Base-by-base conservation (phyloP, 208 protist genomes). In the Leishmania major region DNA sequence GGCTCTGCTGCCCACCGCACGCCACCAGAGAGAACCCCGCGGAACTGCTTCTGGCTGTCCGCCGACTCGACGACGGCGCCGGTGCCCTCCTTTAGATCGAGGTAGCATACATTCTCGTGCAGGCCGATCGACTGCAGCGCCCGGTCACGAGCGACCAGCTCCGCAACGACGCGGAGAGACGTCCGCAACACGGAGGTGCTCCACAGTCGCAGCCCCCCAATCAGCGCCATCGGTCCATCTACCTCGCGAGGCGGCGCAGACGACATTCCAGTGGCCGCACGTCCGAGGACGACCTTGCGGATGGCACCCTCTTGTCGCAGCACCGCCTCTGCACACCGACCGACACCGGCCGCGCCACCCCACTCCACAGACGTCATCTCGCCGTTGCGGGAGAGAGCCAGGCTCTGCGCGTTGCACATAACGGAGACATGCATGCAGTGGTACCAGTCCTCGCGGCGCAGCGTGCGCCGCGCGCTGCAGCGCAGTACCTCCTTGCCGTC, bases 341-440 rank as follows among this genome's bases (percentile, higher is more conserved):
- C 83, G 31, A 80, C 49, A 22, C 77, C 77, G 25, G 37, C 67
- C 35, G 71, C 78, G 19, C 78, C 78, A 70, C 78, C 62, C 43
- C 80, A 80, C 66, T 82, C 83, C 28, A 76, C 85, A 67, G 79
- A 81, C 31, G 78, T 73, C 43, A 83, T 60, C 67, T 88, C 85
- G 28, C 85, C 85, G 49, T 82, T 84, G 67, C 81, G 80, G 64
- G 80, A 71, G 60, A 88, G 43, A 60, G 81, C 79, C 66, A 88
- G 75, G 22, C 85, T 75, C 28, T 83, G 57, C 22, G 81, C 75
- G 71, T 77, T 83, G 73, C 77, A 79, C 51, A 88, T 82, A 22
- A 88, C 62, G 25, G 81, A 81, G 59, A 88, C 85, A 67, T 88
- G 85, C 81, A 88, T 88, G 78, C 81, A 88, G 78, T 76, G 82